These are phyloP conservation scores for Aspergillus thermomutatus DNA, from an alignment of 2,329 filamentous ascomycete genomes.

Conservation along the genomic window DNA sequence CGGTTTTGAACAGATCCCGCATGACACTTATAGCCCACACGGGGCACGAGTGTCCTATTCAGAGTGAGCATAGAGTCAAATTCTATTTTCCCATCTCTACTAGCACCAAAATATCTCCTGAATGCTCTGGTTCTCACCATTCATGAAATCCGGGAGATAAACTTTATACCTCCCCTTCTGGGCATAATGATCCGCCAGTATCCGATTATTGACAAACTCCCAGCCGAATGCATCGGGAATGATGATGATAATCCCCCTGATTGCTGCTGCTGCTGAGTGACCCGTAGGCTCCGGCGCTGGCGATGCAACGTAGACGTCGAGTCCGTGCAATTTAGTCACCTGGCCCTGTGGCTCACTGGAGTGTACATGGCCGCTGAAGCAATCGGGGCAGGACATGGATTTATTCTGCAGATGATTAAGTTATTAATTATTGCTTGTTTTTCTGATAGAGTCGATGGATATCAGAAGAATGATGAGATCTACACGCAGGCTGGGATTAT, in stretches of 20 bases:
- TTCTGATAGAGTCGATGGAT: neutral
- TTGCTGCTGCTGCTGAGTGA: slow-evolving; percentile 15
- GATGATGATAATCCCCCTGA: slow-evolving; percentile 52
- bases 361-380: slow-evolving; percentile 49
- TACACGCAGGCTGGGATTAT: too few species aligned
- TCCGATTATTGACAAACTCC: slow-evolving; percentile 51
- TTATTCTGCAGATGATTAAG: neutral
- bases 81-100: neutral
- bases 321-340: slow-evolving; percentile 47
- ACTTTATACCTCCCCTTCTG: slow-evolving; percentile 49
- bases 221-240: slow-evolving; percentile 57
- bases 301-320: slow-evolving; percentile 49
- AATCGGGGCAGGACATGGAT: slow-evolving; percentile 34
- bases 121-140: slow-evolving; percentile 29
- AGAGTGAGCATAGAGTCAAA: neutral
- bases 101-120: neutral
- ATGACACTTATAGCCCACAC: slow-evolving; percentile 8
- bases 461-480: neutral
- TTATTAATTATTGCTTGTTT: neutral
- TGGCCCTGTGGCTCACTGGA: slow-evolving; percentile 45
- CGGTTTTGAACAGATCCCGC: slow-evolving; percentile 4
- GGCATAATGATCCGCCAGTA: slow-evolving; percentile 56
- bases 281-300: slow-evolving; percentile 24
- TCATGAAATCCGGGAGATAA: slow-evolving; percentile 58
- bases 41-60: slow-evolving; percentile 14